Percentiles rank a stretch among this genome's conserved stretches.
phyloP scores from a whole-genome alignment of 2,329 filamentous ascomycete genomes.

The Ascomycota sp. region DNA sequence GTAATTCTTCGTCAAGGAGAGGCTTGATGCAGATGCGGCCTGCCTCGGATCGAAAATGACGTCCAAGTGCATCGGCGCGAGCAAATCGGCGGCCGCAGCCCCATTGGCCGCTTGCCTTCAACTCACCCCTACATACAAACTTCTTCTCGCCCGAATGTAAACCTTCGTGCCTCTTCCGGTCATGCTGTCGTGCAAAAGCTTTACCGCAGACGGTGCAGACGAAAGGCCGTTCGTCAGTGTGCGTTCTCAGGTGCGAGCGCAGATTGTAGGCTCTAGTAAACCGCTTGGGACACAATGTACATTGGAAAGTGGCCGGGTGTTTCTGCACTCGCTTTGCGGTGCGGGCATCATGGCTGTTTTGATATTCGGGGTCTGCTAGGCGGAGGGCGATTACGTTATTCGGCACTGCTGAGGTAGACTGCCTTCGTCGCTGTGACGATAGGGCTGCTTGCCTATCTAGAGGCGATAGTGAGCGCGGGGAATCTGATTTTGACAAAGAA shows the following conservation, averaged over 20 bases:
- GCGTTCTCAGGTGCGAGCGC: slow-evolving; percentile 80
- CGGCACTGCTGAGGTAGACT: slow-evolving; percentile 39
- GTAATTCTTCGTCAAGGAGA: slow-evolving; percentile 80
- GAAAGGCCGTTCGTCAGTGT: slow-evolving; percentile 91
- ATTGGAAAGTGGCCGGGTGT: slow-evolving; percentile 93
- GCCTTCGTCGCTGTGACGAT: slow-evolving; percentile 21
- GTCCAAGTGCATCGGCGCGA: slow-evolving; percentile 77
- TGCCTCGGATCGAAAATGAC: slow-evolving; percentile 88
- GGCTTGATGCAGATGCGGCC: slow-evolving; percentile 92
- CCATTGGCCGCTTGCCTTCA: slow-evolving; percentile 68
- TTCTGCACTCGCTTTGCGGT: slow-evolving; percentile 74
- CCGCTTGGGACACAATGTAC: slow-evolving; percentile 74
- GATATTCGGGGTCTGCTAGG: slow-evolving; percentile 69
- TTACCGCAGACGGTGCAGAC: slow-evolving; percentile 94
- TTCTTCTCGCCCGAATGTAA: slow-evolving; percentile 96
- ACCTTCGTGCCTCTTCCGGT: slow-evolving; percentile 89
- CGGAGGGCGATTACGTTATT: slow-evolving; percentile 61
- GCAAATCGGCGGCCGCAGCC: slow-evolving; percentile 85
- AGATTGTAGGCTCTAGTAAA: slow-evolving; percentile 95
- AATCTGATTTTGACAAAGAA: slow-evolving; percentile 20
- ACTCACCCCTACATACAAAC: slow-evolving; percentile 82
- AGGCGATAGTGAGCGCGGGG: slow-evolving; percentile 35
- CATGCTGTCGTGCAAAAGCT: slow-evolving; percentile 90
- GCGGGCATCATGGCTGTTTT: slow-evolving; percentile 37
- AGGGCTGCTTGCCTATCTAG: slow-evolving; percentile 26